Base-by-base conservation (phyloP, 345 rosid species). In the Laguncularia racemosa region DNA sequence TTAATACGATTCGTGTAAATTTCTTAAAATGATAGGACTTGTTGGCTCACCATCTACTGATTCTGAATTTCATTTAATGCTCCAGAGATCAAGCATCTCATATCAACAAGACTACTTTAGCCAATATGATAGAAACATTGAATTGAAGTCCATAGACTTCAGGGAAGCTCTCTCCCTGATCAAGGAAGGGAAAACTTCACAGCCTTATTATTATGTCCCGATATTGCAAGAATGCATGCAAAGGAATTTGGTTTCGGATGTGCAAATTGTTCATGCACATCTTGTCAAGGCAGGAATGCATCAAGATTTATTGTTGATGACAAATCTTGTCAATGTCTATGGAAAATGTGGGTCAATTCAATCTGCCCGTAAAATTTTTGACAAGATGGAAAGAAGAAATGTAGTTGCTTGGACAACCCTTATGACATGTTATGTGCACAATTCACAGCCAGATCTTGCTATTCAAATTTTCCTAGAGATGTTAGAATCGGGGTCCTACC, bases 391-490 rank as follows among this genome's bases (percentile, higher is more conserved):
- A 21, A 50, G 56, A 43, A 72, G 61, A 55, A 74, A 69, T 46
- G 69, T 52, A 12, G 73, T 66, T 20, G 69, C 78, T 5, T 78
- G 89, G 86, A 83, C 82, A 12, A 19, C 64, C 15, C 47, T 83
- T 66, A 76, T 83, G 59, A 66, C 73, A 3, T 84, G 80, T 56
- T 72, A 76, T 61, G 73, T 76, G 69, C 82, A 74, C 55, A 76
- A 66, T 67, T 75, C 76, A 4, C 62, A 65, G 57, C 82, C 86
- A 16, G 66, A 61, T 52, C 20, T 55, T 20, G 82, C 89, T 12
- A 56, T 72, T 33, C 38, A 28, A 46, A 72, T 72, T 57, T 81
- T 76, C 61, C 57, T 16, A 46, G 62, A 72, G 50, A 73, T 83
- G 82, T 63, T 83, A 57, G 71, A 74, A 62, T 33, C 59, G 1